Evolutionary conservation across 2,329 filamentous ascomycete genomes (phyloP), one percentile per base, ranked within the genome.

Genomic region (Fusarium drepaniforme): DNA sequence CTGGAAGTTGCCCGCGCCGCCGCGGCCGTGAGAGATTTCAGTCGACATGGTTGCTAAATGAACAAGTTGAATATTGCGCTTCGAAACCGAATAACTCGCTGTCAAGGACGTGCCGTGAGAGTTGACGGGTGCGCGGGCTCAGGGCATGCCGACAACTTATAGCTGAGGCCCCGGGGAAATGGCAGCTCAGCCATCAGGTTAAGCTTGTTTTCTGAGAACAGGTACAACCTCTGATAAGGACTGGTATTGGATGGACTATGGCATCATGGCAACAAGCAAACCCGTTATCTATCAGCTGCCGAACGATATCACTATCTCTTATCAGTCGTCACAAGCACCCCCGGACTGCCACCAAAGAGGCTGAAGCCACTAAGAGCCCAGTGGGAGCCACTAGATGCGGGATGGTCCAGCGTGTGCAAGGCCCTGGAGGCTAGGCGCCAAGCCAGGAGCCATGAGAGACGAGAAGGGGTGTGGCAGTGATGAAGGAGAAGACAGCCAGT

Each of bases 1-100:
- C 73, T 85, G 86, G 81, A 92, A 90, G 82, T 92, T 92, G 78
- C 90, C 90, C 23, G 88, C 89, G 76, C 90, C 90, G 70, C 90
- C 90, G 73, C 90, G 88, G 76, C 90, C 90, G 83, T 91, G 89
- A 18, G 89, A 91, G 63, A 90, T 87, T 80, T 90, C 88, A 63
- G 83, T 63, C 2, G 81, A 63, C 83, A 84, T 84, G 49, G 33
- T 70, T 64, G n/a, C 28, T 74, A 72, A 73, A 57, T 66, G 64
- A 64, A 25, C 35, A n/a, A 40, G 25, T 21, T 59, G 51, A 35
- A 61, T 53, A 44, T n/a, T 70, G 64, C 35, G 40, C 38, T 56
- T 28, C n/a, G 15, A 30, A 33, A n/a, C 37, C 30, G 11, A 37
- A 46, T 28, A 49, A n/a, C 44, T 33, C 33, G 18, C 28, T 33